These are phyloP conservation scores for Coniochaeta pulveracea DNA, from an alignment of 2,329 filamentous ascomycete species.

Conservation along the genomic window DNA sequence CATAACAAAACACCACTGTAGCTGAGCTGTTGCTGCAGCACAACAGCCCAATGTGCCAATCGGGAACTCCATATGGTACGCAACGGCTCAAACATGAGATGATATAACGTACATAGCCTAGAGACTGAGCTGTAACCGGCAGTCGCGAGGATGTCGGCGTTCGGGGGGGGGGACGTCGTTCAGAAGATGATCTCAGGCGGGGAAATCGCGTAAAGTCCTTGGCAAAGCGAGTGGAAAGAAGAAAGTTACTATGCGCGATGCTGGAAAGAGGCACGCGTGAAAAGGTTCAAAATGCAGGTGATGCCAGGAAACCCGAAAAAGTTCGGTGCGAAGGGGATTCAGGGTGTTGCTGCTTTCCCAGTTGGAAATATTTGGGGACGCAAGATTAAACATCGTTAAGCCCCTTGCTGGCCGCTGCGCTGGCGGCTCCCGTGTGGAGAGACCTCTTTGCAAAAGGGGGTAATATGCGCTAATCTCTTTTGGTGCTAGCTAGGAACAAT, in stretches of 20 bases:
- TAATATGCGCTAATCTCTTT: too few species aligned
- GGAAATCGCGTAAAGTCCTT: not conserved
- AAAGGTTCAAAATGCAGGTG: not conserved
- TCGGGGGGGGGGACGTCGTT: too few species aligned
- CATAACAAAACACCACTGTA: too few species aligned
- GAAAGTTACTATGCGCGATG: too few species aligned
- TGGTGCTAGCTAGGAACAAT: too few species aligned
- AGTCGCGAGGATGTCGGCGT: too few species aligned
- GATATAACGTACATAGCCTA: not conserved
- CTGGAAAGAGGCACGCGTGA: slow-evolving; percentile 1
- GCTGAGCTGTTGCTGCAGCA: too few species aligned
- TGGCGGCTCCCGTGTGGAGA: too few species aligned
- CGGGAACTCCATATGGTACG: not conserved
- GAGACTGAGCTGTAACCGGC: too few species aligned
- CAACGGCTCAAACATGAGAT: not conserved
- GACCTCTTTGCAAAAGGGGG: too few species aligned
- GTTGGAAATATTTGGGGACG: slow-evolving; percentile 2
- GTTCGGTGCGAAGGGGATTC: slow-evolving; percentile 2
- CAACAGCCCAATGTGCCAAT: not conserved
- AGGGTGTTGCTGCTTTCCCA: slow-evolving; percentile 3
- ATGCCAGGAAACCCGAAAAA: slow-evolving; percentile 3
- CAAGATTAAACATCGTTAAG: too few species aligned
- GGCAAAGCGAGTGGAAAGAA: not conserved
- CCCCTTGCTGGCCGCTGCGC: too few species aligned
- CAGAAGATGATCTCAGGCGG: not conserved